A percentile compares a stretch with the other conserved stretches of the same genome.
Conservation (phyloP, 2,329 filamentous ascomycete genomes). For the Colletotrichum sansevieriae region DNA sequence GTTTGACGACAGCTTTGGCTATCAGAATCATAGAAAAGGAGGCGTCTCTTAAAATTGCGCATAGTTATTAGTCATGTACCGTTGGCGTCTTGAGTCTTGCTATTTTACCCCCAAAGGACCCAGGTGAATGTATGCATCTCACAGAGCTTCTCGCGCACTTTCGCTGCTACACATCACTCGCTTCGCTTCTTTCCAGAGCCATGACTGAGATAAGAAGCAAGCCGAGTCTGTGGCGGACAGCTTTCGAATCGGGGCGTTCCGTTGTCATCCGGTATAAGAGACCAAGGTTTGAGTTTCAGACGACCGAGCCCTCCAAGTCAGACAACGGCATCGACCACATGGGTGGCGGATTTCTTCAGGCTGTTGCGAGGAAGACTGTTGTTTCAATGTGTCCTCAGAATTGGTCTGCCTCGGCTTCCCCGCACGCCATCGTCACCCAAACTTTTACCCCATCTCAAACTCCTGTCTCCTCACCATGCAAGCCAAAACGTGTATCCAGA, state of each 20-base stretch:
- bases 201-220: too few species aligned
- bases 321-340: neutral
- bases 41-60: too few species aligned
- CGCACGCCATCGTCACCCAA: constrained; percentile 2
- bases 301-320: neutral
- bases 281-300: neutral
- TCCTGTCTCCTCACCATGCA: neutral
- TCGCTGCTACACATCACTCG: too few species aligned
- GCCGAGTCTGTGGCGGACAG: too few species aligned
- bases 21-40: too few species aligned
- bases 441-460: neutral
- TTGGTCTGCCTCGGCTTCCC: neutral
- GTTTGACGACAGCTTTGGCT: too few species aligned
- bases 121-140: too few species aligned
- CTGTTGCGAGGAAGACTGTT: neutral
- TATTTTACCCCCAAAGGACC: too few species aligned
- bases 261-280: neutral
- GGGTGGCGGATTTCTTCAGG: neutral
- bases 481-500: neutral
- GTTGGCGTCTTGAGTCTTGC: too few species aligned
- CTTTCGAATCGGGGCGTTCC: neutral
- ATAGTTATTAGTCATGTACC: too few species aligned
- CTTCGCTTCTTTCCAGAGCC: too few species aligned
- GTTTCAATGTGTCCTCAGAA: neutral
- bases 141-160: too few species aligned